phyloP scores from a whole-genome alignment of 257 asterid species.

The Gardenia jasminoides region DNA sequence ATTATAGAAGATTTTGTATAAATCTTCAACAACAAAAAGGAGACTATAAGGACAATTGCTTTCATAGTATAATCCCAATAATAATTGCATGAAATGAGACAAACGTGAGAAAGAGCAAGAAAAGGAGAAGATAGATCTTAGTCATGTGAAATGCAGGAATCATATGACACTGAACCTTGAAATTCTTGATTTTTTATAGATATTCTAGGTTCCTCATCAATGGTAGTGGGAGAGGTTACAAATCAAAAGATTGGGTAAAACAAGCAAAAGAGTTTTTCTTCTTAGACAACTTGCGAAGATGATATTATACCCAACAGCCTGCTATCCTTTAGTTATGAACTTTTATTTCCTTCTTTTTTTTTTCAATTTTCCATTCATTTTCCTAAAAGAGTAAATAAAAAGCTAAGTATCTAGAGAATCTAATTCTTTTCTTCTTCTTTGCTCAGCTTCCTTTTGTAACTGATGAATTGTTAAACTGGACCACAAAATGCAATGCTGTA shows the following conservation, averaged over 20 bases:
- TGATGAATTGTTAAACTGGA: not conserved
- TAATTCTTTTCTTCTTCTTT: not conserved
- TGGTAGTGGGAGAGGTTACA: too few relatives aligned
- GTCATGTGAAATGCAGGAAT: too few relatives aligned
- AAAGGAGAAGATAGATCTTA: too few relatives aligned
- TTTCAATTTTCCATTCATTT: not conserved
- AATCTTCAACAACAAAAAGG: conserved; percentile 33
- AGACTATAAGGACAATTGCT: conserved; percentile 43
- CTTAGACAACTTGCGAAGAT: not conserved
- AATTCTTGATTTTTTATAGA: too few relatives aligned
- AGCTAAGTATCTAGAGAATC: not conserved
- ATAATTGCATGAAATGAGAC: conserved; percentile 26
- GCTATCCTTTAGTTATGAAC: not conserved
- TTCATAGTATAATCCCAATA: conserved; percentile 35
- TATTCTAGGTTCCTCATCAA: not conserved
- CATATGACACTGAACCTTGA: too few relatives aligned
- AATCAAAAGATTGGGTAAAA: not conserved
- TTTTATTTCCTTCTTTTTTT: not conserved
- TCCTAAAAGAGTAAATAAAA: not conserved
- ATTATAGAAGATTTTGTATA: too few relatives aligned
- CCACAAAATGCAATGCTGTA: not conserved
- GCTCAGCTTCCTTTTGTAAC: not conserved
- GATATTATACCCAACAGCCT: not conserved
- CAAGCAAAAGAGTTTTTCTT: not conserved
- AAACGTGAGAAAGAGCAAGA: too few relatives aligned